Evolutionary conservation across 2,329 filamentous ascomycete genomes (phyloP).

Genomic region (Alternaria burnsii): DNA sequence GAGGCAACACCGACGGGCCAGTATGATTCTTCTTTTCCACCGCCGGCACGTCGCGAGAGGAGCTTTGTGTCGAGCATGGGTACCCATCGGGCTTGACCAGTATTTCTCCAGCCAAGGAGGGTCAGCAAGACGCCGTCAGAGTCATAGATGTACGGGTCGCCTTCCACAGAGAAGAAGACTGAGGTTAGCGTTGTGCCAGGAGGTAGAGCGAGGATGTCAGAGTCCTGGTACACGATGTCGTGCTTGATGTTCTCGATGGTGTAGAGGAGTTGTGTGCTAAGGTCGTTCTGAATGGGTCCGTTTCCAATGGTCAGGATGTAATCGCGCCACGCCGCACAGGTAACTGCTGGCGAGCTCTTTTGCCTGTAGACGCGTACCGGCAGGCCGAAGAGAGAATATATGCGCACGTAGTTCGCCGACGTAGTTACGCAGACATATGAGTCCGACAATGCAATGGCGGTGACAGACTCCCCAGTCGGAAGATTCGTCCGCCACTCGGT

Average conservation of each 20-base stretch:
- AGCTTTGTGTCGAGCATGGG: constrained; percentile 90
- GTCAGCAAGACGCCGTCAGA: constrained; percentile 87
- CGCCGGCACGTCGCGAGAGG: constrained; percentile 80
- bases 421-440: constrained; percentile 92
- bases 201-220: constrained; percentile 87
- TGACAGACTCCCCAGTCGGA: constrained; percentile 85
- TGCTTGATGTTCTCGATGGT: constrained; percentile 94
- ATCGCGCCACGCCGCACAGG: constrained; percentile 92
- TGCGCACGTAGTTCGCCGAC: constrained; percentile 83
- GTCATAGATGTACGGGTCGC: constrained; percentile 98
- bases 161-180: constrained; percentile 90
- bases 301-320: constrained; percentile 98
- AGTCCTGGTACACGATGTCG: constrained; percentile 92
- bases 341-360: constrained; percentile 88
- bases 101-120: constrained; percentile 87
- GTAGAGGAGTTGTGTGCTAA: constrained; percentile 81
- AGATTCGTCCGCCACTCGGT: constrained; percentile 89
- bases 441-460: constrained; percentile 88
- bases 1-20: constrained; percentile 95
- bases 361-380: constrained; percentile 89
- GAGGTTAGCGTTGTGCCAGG: constrained; percentile 76
- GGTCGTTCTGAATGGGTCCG: constrained; percentile 81
- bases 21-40: constrained; percentile 88
- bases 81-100: constrained; percentile 87
- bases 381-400: constrained; percentile 92